These are phyloP conservation scores for Phialophora macrospora DNA, from an alignment of 2,329 filamentous ascomycete species.

Conservation along the genomic window DNA sequence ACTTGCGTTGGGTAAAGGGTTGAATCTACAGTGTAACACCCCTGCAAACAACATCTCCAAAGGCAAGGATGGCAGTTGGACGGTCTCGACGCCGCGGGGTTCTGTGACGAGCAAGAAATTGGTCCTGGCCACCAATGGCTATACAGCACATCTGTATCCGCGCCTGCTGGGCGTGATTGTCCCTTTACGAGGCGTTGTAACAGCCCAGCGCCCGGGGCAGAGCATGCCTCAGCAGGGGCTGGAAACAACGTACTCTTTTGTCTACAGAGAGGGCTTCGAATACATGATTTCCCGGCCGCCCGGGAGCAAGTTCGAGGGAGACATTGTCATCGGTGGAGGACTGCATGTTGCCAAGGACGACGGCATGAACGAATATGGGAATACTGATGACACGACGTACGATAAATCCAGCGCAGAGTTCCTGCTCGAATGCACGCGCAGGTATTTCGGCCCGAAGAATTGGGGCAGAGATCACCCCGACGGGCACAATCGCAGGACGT, in stretches of 20 bases:
- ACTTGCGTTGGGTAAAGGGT: conserved; percentile 46
- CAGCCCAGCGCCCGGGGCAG: conserved; percentile 48
- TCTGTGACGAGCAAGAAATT: conserved; percentile 50
- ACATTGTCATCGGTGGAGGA: conserved; percentile 44
- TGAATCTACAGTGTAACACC: conserved; percentile 45
- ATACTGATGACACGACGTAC: conserved; percentile 41
- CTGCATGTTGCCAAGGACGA: conserved; percentile 23
- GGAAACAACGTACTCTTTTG: conserved; percentile 39
- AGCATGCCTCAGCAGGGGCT: conserved; percentile 37
- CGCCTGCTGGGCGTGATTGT: conserved; percentile 56
- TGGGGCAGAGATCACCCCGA: conserved; percentile 54
- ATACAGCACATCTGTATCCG: conserved; percentile 54
- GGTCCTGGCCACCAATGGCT: conserved; percentile 61
- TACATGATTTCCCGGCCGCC: conserved; percentile 45
- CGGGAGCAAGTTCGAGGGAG: conserved; percentile 39
- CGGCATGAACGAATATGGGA: conserved; percentile 36
- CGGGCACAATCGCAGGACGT: conserved; percentile 53
- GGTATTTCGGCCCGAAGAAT: conserved; percentile 43
- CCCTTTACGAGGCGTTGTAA: conserved; percentile 58
- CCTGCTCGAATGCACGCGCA: conserved; percentile 39
- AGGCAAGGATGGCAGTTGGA: conserved; percentile 25
- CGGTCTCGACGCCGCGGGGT: conserved; percentile 53
- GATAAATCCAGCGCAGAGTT: conserved; percentile 40
- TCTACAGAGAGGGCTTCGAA: conserved; percentile 45
- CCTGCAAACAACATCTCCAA: conserved; percentile 38